Evolutionary conservation across 177 flowering plant genomes (phyloP).

Genomic region (Vitis hybrid): DNA sequence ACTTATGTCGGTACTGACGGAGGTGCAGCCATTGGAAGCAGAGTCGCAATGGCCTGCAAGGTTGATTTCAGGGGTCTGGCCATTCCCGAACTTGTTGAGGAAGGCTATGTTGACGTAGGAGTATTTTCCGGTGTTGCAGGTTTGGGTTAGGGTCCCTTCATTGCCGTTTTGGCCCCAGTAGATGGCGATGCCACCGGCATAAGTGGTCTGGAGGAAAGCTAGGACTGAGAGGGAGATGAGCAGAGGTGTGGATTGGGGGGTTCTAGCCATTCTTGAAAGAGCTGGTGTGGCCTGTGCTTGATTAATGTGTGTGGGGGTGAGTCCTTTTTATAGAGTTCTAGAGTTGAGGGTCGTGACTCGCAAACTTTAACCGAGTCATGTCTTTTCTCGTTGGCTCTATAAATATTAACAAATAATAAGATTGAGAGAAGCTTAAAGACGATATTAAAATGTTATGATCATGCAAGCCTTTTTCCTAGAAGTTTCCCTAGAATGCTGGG

Average conservation of each 20-base stretch:
- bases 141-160: constrained; percentile 22
- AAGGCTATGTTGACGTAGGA: constrained; percentile 24
- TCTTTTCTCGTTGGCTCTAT: too few relatives aligned
- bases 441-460: too few relatives aligned
- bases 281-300: not conserved
- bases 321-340: not conserved
- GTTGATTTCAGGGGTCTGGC: constrained; percentile 19
- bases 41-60: constrained; percentile 27
- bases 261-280: not conserved
- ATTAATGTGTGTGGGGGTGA: not conserved
- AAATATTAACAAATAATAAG: too few relatives aligned
- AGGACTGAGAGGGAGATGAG: not conserved
- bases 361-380: too few relatives aligned
- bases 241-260: not conserved
- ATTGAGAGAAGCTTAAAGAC: too few relatives aligned
- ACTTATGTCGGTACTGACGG: constrained; percentile 8
- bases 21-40: constrained; percentile 12
- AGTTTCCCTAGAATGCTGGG: too few relatives aligned
- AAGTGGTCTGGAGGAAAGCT: not conserved
- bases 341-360: too few relatives aligned
- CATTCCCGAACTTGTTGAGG: constrained; percentile 25
- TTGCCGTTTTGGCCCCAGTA: constrained; percentile 36
- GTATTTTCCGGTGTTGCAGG: constrained; percentile 25
- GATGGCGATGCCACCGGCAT: constrained; percentile 23
- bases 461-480: too few relatives aligned